phyloP scores from a whole-genome alignment of 2,329 filamentous ascomycete species.

The Monosporascus sp. region DNA sequence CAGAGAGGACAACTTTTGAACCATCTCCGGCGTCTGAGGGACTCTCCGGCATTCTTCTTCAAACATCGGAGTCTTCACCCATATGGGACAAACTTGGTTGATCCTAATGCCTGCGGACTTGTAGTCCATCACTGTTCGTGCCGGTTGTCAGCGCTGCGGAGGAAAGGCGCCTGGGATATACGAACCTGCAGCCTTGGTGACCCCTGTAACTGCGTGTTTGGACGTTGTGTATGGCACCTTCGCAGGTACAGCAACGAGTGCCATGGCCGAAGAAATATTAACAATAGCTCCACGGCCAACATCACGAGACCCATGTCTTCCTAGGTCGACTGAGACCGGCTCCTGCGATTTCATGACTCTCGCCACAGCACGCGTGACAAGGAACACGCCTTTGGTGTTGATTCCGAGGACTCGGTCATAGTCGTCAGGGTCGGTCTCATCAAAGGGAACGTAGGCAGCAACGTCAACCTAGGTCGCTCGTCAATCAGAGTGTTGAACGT shows the following conservation, averaged over 20 bases:
- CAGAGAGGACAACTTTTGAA: conserved; percentile 7
- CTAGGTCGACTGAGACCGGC: conserved; percentile 4
- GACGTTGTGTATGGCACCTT: conserved; percentile 18
- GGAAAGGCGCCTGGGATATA: not conserved
- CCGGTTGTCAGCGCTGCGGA: not conserved
- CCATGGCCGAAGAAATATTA: conserved; percentile 21
- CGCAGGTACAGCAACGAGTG: conserved; percentile 10
- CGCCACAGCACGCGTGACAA: conserved; percentile 10
- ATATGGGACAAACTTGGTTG: conserved; percentile 14
- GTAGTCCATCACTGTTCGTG: conserved; percentile 10
- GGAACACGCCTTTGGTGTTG: conserved; percentile 13
- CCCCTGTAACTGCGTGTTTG: conserved; percentile 20
- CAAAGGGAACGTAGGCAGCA: conserved; percentile 13
- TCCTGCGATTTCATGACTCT: conserved; percentile 15
- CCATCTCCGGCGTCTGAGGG: conserved; percentile 4
- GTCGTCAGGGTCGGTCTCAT: conserved; percentile 14
- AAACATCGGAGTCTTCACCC: conserved; percentile 15
- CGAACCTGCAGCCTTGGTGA: conserved; percentile 15
- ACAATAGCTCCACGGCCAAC: conserved; percentile 24
- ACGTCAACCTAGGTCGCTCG: conserved; percentile 9
- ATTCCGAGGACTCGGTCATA: conserved; percentile 16
- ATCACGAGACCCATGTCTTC: conserved; percentile 11
- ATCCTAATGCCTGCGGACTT: conserved; percentile 10
- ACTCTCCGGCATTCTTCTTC: conserved; percentile 10
- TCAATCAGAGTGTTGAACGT: not conserved